Conservation (phyloP, 106 monocot genomes). For the Dendrobium officinale region DNA sequence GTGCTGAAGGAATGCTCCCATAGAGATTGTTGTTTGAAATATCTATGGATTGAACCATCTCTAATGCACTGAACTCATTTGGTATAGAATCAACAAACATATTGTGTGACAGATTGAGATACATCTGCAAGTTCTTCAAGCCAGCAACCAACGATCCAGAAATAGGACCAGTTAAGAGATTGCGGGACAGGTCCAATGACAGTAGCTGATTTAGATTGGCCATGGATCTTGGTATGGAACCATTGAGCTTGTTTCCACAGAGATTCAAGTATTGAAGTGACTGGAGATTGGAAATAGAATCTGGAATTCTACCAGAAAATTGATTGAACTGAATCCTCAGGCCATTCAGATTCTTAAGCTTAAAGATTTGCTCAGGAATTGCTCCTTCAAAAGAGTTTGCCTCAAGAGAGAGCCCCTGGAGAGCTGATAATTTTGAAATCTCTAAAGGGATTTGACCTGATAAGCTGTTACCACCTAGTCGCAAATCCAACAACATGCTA, state of each 20-base stretch:
- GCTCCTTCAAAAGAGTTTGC: conserved; percentile 43
- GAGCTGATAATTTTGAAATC: conserved; percentile 43
- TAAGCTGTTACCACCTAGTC: conserved; percentile 41
- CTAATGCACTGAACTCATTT: conserved; percentile 37
- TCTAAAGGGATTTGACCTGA: conserved; percentile 43
- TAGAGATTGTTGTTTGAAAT: conserved; percentile 71
- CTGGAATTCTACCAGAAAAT: conserved; percentile 48
- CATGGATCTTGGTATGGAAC: conserved; percentile 54
- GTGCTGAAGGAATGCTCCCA: conserved; percentile 43
- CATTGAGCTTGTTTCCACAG: conserved; percentile 59
- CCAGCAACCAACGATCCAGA: conserved; percentile 36
- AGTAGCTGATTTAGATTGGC: conserved; percentile 34
- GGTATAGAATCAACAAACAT: conserved; percentile 49
- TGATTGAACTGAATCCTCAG: conserved; percentile 38
- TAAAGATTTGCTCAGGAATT: conserved; percentile 43
- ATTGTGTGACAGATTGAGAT: conserved; percentile 69
- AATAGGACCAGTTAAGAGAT: conserved; percentile 53
- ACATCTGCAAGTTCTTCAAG: conserved; percentile 48
- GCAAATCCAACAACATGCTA: conserved; percentile 24
- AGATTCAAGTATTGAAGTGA: conserved; percentile 56
- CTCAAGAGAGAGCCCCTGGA: conserved; percentile 43
- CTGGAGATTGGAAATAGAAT: conserved; percentile 43
- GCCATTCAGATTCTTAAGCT: conserved; percentile 33
- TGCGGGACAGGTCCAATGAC: conserved; percentile 64
- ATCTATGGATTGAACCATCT: conserved; percentile 74